phyloP scores from a whole-genome alignment of 2,329 filamentous ascomycete species.

The Fusarium sp. region DNA sequence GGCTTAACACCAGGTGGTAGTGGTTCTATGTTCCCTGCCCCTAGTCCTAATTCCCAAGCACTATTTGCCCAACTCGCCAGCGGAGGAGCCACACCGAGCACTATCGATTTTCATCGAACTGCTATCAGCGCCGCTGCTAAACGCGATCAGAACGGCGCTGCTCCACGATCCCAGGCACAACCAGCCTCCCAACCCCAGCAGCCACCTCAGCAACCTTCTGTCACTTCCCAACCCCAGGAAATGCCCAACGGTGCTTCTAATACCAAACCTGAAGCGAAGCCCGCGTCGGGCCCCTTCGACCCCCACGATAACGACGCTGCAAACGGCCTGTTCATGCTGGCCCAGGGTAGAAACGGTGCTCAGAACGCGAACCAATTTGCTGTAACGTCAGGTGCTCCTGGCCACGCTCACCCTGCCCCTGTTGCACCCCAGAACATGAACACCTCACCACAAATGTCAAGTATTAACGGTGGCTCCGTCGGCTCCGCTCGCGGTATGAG shows the following conservation, averaged over 20 bases:
- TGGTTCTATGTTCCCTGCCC: constrained; percentile 96
- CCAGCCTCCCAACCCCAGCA: constrained; percentile 50
- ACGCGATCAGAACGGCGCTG: constrained; percentile 60
- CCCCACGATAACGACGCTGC: constrained; percentile 95
- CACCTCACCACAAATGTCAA: constrained; percentile 64
- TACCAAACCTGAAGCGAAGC: constrained; percentile 63
- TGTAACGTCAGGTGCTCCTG: constrained; percentile 58
- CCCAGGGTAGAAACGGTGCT: constrained; percentile 73
- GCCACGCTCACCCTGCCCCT: constrained; percentile 62
- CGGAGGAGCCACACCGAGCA: constrained; percentile 88
- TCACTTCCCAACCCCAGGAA: constrained; percentile 69
- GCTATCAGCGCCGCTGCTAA: constrained; percentile 84
- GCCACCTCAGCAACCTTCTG: constrained; percentile 38
- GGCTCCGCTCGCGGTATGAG: constrained; percentile 68
- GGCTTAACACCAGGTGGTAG: constrained; percentile 94
- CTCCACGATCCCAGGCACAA: constrained; percentile 50
- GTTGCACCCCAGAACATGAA: constrained; percentile 53
- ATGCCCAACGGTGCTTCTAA: constrained; percentile 55
- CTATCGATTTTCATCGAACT: constrained; percentile 93
- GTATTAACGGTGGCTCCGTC: constrained; percentile 61
- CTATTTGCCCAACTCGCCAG: constrained; percentile 83
- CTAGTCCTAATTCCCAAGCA: constrained; percentile 87
- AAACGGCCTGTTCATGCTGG: constrained; percentile 92
- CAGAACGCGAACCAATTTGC: constrained; percentile 64
- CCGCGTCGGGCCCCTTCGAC: constrained; percentile 76